Conservation (phyloP, 805 yeast genomes). For the Monosporozyma unispora region DNA sequence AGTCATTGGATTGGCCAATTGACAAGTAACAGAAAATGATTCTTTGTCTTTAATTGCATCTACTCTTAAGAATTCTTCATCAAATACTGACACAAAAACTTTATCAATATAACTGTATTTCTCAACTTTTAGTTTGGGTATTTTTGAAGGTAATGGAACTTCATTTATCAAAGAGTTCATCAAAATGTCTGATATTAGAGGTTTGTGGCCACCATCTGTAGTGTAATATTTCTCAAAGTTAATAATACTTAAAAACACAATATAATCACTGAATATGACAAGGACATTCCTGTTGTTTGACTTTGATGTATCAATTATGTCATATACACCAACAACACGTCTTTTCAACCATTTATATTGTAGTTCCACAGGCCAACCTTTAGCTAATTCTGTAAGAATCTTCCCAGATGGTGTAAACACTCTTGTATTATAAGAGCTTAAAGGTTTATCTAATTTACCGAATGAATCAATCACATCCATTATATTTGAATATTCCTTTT, state of each 20-base stretch:
- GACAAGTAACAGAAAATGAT: slow-evolving; percentile 19
- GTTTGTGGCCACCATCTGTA: slow-evolving; percentile 24
- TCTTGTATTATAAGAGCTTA: slow-evolving; percentile 47
- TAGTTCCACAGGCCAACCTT: slow-evolving; percentile 78
- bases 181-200: slow-evolving; percentile 66
- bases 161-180: slow-evolving; percentile 89
- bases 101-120: slow-evolving; percentile 59
- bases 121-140: slow-evolving; percentile 63
- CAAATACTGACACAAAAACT: slow-evolving; percentile 40
- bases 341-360: slow-evolving; percentile 86
- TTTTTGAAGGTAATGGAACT: slow-evolving; percentile 52
- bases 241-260: slow-evolving; percentile 52
- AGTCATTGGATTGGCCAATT: slow-evolving; percentile 14
- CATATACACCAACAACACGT: slow-evolving; percentile 71
- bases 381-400: slow-evolving; percentile 72
- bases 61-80: slow-evolving; percentile 21
- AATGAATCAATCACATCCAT: slow-evolving; percentile 70
- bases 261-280: slow-evolving; percentile 71
- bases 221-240: slow-evolving; percentile 32
- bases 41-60: slow-evolving; percentile 18
- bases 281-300: slow-evolving; percentile 42
- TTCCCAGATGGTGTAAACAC: slow-evolving; percentile 90
- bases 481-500: slow-evolving; percentile 43
- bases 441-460: slow-evolving; percentile 42
- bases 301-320: slow-evolving; percentile 32